Evolutionary conservation across 352 stramenopile genomes (phyloP), one percentile per base, ranked within the genome.

Genomic region (Paralagenidium karlingii): DNA sequence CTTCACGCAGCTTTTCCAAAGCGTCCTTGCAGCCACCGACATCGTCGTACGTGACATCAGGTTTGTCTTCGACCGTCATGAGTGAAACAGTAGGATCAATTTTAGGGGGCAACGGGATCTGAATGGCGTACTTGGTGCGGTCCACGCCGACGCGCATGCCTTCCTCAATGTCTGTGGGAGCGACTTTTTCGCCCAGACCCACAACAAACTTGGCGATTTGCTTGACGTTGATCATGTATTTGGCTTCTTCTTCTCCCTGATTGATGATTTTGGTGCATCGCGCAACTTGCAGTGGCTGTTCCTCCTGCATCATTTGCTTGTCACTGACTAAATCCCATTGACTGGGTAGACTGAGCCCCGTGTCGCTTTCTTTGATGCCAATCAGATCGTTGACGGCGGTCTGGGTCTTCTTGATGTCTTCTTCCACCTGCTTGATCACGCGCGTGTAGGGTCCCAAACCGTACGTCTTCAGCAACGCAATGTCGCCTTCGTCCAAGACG

Each of bases 141-240:
- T 99, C 94, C n/a, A 99, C 94, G 29, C 94, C 96, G 0, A 99
- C 95, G 40, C 96, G 87, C 96, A 99, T 99, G 10, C 95, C 94
- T 53, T 99, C 96, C 63, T 99, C 96, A 47, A 99, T 97, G 54
- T 99, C 96, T 11, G 96, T 99, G 1, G 95, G 94, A 3, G 96
- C 94, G 0, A 99, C 95, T 59, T 98, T 98, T 50, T 98, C 94
- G 28, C 94, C 96, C 0, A 99, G 59, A 3, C 91, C 94, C 11
- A 99, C 96, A 13, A 99, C 96, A 58, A 99, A 99, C 68, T 99
- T 99, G 48, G 96, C 96, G 71, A 99, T 99, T 68, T 99, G 96
- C 60, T 98, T 98, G 49, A 99, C 91, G 63, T 99, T 99, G 55
- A 99, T 99, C 38, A 99, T 96, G 74, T 99, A 99, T 68, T 99